A percentile compares a stretch with the other conserved stretches of the same genome.
phyloP scores from a whole-genome alignment of 148 eudicot species.

The Chenopodium album region DNA sequence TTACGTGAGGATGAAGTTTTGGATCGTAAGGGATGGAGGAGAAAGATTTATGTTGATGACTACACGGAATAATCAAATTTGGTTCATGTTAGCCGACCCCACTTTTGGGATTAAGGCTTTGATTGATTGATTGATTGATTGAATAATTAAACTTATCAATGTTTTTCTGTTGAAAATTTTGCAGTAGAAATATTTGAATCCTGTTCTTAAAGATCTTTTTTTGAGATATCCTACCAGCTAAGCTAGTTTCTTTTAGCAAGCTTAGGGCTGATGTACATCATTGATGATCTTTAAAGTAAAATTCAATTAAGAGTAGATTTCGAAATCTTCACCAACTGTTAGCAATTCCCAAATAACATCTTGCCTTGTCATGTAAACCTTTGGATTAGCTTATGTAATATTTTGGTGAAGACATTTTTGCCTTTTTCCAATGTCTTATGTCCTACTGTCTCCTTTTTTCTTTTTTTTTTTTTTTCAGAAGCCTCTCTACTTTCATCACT shows the following conservation, averaged over 20 bases:
- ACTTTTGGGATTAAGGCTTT: too few species aligned
- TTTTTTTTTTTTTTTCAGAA: constrained; percentile 43
- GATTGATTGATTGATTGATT: too few species aligned
- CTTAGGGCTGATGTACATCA: background rate
- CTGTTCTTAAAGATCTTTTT: background rate
- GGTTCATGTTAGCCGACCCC: too few species aligned
- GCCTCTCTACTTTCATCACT: constrained; percentile 58
- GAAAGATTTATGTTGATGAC: too few species aligned
- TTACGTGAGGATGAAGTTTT: too few species aligned
- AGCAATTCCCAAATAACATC: background rate
- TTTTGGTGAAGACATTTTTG: background rate
- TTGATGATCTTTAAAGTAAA: background rate
- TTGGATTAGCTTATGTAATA: background rate
- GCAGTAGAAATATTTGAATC: background rate
- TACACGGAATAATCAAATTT: too few species aligned
- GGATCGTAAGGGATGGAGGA: too few species aligned
- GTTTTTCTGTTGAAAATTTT: too few species aligned
- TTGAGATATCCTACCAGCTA: background rate
- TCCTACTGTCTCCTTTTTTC: constrained; percentile 14
- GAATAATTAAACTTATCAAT: too few species aligned
- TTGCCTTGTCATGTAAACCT: background rate
- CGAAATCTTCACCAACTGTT: background rate
- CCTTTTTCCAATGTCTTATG: background rate
- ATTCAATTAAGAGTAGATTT: background rate
- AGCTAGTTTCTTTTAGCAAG: background rate